Evolutionary conservation across 1,284 basidiomycete species (phyloP).

Genomic region (Marasmius fiardii): DNA sequence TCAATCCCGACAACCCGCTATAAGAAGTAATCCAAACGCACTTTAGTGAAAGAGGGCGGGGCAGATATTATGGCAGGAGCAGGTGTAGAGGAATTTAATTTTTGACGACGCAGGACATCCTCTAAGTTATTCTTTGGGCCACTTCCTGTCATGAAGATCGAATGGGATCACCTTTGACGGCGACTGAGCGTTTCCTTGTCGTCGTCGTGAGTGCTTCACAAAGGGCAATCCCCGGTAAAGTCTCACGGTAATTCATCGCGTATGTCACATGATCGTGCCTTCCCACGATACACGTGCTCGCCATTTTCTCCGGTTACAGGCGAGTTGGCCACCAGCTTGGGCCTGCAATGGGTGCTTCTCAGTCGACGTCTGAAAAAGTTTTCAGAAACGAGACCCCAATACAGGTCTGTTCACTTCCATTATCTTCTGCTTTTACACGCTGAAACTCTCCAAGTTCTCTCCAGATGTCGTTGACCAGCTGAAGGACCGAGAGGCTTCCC

Average conservation of each 20-base stretch:
- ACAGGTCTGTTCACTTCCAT: slow-evolving; percentile 42
- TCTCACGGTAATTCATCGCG: neutral
- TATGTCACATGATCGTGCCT: neutral
- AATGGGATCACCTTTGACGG: neutral
- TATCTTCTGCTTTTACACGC: slow-evolving; percentile 7
- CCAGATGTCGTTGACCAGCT: slow-evolving; percentile 74
- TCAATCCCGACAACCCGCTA: neutral
- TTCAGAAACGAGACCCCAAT: slow-evolving; percentile 63
- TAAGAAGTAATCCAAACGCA: neutral
- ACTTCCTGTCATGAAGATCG: neutral
- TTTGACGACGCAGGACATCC: neutral
- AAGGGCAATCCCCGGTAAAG: neutral
- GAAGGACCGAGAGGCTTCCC: slow-evolving; percentile 54
- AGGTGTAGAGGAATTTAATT: neutral
- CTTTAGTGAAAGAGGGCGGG: neutral
- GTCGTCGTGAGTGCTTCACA: too few relatives aligned
- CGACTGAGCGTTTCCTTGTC: too few relatives aligned
- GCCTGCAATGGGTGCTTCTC: slow-evolving; percentile 56
- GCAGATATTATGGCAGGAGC: slow-evolving; percentile 1
- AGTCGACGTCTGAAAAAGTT: slow-evolving; percentile 64
- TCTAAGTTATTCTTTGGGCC: neutral
- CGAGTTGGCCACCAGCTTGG: too few relatives aligned
- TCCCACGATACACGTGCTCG: neutral
- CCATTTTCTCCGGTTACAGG: neutral
- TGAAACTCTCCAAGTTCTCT: slow-evolving; percentile 53